Conservation (phyloP, 2,329 filamentous ascomycete genomes). For the Thielaviopsis punctulata region DNA sequence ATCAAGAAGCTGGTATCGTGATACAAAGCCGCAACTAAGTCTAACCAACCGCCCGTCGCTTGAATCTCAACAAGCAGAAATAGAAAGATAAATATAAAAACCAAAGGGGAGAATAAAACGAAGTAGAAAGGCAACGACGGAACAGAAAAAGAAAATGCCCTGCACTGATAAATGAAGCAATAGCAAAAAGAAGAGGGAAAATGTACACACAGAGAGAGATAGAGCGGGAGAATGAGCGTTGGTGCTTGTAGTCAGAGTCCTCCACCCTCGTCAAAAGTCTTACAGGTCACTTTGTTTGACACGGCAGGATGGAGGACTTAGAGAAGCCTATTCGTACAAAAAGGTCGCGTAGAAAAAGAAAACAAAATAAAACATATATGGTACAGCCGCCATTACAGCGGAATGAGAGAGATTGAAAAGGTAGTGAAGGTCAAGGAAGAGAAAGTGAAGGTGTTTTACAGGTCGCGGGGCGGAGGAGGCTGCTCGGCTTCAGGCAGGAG, state of each 20-base stretch:
- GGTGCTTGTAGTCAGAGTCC: not conserved
- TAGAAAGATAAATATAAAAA: not conserved
- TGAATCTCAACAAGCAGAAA: conserved; percentile 2
- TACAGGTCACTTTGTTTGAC: not conserved
- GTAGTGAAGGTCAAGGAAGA: not conserved
- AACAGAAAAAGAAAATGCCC: conserved; percentile 4
- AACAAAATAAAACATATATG: conserved; percentile 19
- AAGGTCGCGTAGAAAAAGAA: conserved; percentile 1
- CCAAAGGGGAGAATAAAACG: not conserved
- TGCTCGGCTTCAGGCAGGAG: conserved; percentile 11
- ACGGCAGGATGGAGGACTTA: not conserved
- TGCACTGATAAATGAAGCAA: not conserved
- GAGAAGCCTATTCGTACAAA: conserved; percentile 11
- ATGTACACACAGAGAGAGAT: not conserved
- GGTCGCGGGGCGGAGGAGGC: conserved; percentile 7
- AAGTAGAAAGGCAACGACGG: conserved; percentile 6
- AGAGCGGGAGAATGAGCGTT: conserved; percentile 1
- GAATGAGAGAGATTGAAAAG: not conserved
- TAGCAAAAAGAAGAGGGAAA: not conserved
- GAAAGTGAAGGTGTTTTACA: conserved; percentile 5
- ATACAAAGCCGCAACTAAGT: conserved; percentile 5
- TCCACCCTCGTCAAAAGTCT: not conserved
- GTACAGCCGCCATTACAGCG: conserved; percentile 9
- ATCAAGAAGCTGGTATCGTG: conserved; percentile 5
- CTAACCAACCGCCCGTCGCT: conserved; percentile 6